Percentiles rank a stretch among this genome's conserved stretches.
phyloP scores from a whole-genome alignment of 2,329 filamentous ascomycete species.

The Cercospora brassicicola region DNA sequence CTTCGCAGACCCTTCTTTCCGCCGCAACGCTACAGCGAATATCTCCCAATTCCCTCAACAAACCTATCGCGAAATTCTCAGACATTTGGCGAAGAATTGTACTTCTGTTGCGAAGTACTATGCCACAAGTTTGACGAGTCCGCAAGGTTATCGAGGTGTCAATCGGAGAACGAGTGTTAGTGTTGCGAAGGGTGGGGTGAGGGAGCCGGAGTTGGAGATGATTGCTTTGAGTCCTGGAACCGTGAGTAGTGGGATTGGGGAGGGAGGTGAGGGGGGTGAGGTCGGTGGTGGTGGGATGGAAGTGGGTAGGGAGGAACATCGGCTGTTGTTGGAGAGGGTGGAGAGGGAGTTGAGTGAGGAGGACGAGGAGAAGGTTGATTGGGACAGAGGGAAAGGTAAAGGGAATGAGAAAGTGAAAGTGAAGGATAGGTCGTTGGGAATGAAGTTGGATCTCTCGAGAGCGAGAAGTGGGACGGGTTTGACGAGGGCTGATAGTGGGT shows the following conservation, averaged over 20 bases:
- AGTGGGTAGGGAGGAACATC: slow-evolving; percentile 1
- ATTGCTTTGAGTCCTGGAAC: slow-evolving; percentile 28
- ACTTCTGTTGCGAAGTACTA: slow-evolving; percentile 49
- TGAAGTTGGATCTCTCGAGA: slow-evolving; percentile 1
- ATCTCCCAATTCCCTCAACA: slow-evolving; percentile 12
- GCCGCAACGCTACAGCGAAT: not conserved
- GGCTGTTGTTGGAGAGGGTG: not conserved
- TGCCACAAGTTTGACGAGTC: slow-evolving; percentile 45
- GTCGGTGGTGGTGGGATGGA: slow-evolving; percentile 9
- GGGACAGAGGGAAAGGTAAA: not conserved
- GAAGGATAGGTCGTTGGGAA: not conserved
- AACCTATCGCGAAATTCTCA: slow-evolving; percentile 14
- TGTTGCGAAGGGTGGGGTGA: slow-evolving; percentile 45
- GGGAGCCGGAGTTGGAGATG: slow-evolving; percentile 51
- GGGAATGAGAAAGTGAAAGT: not conserved
- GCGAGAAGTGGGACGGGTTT: not conserved
- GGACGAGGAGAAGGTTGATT: slow-evolving; percentile 2
- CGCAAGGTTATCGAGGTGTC: slow-evolving; percentile 44
- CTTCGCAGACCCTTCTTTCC: slow-evolving; percentile 15
- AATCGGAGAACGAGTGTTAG: slow-evolving; percentile 48
- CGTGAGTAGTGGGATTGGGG: slow-evolving; percentile 12
- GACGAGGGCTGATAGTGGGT: not conserved
- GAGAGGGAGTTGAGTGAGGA: slow-evolving; percentile 9
- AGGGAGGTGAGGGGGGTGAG: slow-evolving; percentile 24
- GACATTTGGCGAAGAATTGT: slow-evolving; percentile 35